phyloP scores from a whole-genome alignment of 2,329 filamentous ascomycete species.

The Talaromyces sp. region DNA sequence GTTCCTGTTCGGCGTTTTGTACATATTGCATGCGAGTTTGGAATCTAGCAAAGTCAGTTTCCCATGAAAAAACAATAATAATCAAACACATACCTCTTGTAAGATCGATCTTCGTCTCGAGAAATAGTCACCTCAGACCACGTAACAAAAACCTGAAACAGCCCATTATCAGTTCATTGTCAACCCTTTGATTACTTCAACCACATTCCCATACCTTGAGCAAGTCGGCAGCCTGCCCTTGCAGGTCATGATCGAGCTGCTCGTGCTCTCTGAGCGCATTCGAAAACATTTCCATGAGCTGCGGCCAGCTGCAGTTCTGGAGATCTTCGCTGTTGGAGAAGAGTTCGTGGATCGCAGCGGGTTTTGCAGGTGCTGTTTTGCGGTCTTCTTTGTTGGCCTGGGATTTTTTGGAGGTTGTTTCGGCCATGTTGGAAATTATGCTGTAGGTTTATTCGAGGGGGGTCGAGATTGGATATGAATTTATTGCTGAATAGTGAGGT shows the following conservation, averaged over 20 bases:
- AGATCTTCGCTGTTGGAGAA: conserved; percentile 9
- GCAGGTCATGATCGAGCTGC: conserved; percentile 58
- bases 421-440: background rate
- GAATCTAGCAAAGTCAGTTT: conserved; percentile 47
- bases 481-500: background rate
- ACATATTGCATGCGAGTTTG: conserved; percentile 76
- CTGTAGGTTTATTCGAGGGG: background rate
- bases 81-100: conserved; percentile 57
- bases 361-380: background rate
- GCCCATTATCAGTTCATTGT: background rate
- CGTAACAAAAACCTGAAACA: conserved; percentile 64
- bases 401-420: background rate
- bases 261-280: conserved; percentile 60
- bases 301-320: conserved; percentile 52
- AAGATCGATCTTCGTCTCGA: conserved; percentile 70
- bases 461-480: background rate
- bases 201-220: conserved; percentile 50
- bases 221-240: conserved; percentile 63
- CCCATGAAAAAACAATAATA: background rate
- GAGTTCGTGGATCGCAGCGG: background rate
- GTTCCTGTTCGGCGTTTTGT: conserved; percentile 63
- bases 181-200: background rate
- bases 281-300: conserved; percentile 67
- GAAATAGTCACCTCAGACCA: conserved; percentile 71
- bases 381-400: background rate